Conservation (phyloP, 257 asterid genomes). For the Fraxinus cuspidata region DNA sequence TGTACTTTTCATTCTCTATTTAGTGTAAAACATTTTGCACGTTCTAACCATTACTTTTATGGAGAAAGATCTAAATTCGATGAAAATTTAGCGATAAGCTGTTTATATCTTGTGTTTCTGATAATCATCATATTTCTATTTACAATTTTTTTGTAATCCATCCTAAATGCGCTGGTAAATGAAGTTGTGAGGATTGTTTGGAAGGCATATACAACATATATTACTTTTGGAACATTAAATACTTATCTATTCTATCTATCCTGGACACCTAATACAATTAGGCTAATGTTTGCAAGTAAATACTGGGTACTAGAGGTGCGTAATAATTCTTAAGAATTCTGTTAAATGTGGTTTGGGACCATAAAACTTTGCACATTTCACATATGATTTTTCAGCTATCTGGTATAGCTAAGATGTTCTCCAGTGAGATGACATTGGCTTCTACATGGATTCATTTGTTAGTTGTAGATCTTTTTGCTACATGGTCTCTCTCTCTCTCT, state of each 20-base stretch:
- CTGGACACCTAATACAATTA: conserved; percentile 84
- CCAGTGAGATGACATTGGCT: conserved; percentile 79
- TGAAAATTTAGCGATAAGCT: too few species aligned
- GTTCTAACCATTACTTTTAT: too few species aligned
- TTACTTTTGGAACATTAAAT: conserved; percentile 64
- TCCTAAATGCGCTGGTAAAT: too few species aligned
- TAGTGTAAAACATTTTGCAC: too few species aligned
- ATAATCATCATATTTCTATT: too few species aligned
- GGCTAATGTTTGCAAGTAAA: conserved; percentile 66
- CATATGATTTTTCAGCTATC: conserved; percentile 43
- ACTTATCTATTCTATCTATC: conserved; percentile 69
- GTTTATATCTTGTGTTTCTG: too few species aligned
- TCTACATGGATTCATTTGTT: conserved; percentile 95
- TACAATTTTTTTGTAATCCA: too few species aligned
- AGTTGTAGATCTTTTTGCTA: conserved; percentile 84
- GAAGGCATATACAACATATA: conserved; percentile 40
- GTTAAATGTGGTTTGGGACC: neutral
- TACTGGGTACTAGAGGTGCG: conserved; percentile 94
- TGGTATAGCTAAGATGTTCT: conserved; percentile 87
- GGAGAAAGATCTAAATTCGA: too few species aligned
- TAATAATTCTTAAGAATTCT: neutral
- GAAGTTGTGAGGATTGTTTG: too few species aligned
- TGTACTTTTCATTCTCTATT: too few species aligned
- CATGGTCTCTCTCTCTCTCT: conserved; percentile 63
- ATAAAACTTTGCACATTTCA: neutral